phyloP scores from a whole-genome alignment of 495 filamentous ascomycete species.

The Hyaloscypha variabilis region DNA sequence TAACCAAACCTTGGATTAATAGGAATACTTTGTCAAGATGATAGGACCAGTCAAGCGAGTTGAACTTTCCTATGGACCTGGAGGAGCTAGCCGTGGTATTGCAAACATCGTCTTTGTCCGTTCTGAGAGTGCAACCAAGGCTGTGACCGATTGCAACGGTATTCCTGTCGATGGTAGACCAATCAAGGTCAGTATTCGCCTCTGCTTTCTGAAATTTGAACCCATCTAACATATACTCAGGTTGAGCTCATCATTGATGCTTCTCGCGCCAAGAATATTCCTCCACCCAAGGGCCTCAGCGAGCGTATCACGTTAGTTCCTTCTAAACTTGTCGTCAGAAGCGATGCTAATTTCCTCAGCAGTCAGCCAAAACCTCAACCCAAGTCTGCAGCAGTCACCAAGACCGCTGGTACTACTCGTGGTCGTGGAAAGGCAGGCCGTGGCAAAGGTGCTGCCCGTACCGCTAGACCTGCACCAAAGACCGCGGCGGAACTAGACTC shows the following conservation, averaged over 20 bases:
- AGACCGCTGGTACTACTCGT: conserved; percentile 47
- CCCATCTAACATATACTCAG: conserved; percentile 47
- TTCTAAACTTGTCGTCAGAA: background rate
- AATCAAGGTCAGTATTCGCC: conserved; percentile 70
- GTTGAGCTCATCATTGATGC: conserved; percentile 89
- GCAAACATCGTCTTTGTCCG: conserved; percentile 74
- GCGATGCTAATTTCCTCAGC: conserved; percentile 36
- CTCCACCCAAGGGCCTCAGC: conserved; percentile 72
- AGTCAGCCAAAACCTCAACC: conserved; percentile 72
- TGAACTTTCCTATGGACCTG: conserved; percentile 88
- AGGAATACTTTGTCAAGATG: conserved; percentile 94
- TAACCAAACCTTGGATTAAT: conserved; percentile 45
- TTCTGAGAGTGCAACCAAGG: conserved; percentile 76
- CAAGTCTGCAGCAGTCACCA: conserved; percentile 78
- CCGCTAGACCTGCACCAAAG: conserved; percentile 78
- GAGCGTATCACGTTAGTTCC: conserved; percentile 79
- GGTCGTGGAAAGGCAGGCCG: conserved; percentile 52
- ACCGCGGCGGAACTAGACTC: conserved; percentile 91
- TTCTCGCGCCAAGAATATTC: conserved; percentile 64
- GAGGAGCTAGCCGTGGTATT: conserved; percentile 86
- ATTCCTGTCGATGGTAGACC: conserved; percentile 85
- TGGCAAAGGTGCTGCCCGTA: conserved; percentile 51
- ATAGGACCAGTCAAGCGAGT: conserved; percentile 88
- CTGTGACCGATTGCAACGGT: conserved; percentile 79
- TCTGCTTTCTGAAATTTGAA: background rate